Base-by-base conservation (phyloP, 176 grass and related monocot genomes). In the Tillandsia leiboldiana region DNA sequence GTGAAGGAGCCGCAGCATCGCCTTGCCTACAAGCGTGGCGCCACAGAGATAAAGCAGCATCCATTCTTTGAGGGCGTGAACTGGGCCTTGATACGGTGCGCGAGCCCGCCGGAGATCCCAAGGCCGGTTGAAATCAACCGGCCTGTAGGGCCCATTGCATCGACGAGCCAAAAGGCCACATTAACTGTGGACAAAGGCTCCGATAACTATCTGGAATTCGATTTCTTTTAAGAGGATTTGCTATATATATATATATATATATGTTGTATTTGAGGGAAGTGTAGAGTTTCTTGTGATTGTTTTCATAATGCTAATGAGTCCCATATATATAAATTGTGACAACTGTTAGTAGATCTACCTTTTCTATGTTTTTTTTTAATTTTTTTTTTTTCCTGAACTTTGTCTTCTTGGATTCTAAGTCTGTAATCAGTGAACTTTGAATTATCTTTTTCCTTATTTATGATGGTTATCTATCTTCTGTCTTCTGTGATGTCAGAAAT, bases 11-110 rank as follows among this genome's bases (percentile, higher is more conserved):
- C 93, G 0, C 93, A 92, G 78, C 81, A 92, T 62, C 83, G 93
- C 1, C 82, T 96, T 2, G 93, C 87, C 0, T 88, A 88, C 78
- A 96, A 96, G 79, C 80, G 86, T 65, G 93, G 93, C 0, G 93
- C 93, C 0, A 89, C 89, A 12, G 93, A 96, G 86, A 96, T 96
- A 69, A 96, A 96, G 78, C 93, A 92, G 71, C 93, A 96, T 22
- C 84, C 81, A 0, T 96, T 92, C 75, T 96, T 96, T 11, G 89
- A 92, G 65, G 93, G 89, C 11, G 89, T 96, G 58, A 96, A 96
- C 68, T 96, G 93, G 93, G 93, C 93, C 48, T 84, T 96, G 70
- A 96, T 96, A 69, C 83, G 89, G 12, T 96, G 93, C 78, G 88
- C 87, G 76, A 92, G 81, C 0, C 89, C 92, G 20, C 92, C 93